phyloP scores from a whole-genome alignment of 441 rosid genomes.

The Macaranga tanarius region DNA sequence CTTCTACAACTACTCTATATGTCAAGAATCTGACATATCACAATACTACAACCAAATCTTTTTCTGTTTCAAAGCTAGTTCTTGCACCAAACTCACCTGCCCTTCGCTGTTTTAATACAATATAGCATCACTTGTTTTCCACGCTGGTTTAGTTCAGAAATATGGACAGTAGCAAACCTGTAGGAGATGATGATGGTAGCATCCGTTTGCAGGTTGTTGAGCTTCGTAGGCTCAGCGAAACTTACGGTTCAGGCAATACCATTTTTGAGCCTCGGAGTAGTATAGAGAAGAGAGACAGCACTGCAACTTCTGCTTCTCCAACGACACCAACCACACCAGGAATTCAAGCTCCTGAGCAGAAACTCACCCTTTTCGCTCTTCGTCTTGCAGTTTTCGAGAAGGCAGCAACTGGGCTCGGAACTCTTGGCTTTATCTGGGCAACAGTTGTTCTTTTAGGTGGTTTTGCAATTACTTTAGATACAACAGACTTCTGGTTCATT shows the following conservation, averaged over 20 bases:
- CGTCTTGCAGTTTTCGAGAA: slow-evolving; percentile 83
- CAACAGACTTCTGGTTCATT: slow-evolving; percentile 84
- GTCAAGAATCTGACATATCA: neutral
- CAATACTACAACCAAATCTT: neutral
- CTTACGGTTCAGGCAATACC: slow-evolving; percentile 47
- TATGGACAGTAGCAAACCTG: slow-evolving; percentile 43
- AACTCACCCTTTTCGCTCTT: slow-evolving; percentile 84
- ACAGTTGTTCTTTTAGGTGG: slow-evolving; percentile 95
- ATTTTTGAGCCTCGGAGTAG: slow-evolving; percentile 54
- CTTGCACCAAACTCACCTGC: slow-evolving; percentile 1
- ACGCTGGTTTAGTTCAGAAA: slow-evolving; percentile 4
- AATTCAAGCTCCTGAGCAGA: slow-evolving; percentile 68
- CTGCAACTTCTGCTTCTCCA: slow-evolving; percentile 33
- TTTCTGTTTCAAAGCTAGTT: slow-evolving; percentile 3
- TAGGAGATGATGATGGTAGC: slow-evolving; percentile 45
- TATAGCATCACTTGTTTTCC: neutral
- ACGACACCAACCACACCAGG: slow-evolving; percentile 22
- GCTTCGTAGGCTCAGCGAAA: slow-evolving; percentile 47
- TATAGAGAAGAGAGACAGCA: slow-evolving; percentile 50
- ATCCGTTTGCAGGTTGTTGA: slow-evolving; percentile 49
- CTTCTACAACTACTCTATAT: neutral
- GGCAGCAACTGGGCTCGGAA: slow-evolving; percentile 80
- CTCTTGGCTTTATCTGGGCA: slow-evolving; percentile 95
- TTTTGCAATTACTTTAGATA: slow-evolving; percentile 78
- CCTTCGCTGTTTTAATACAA: neutral